Conservation (phyloP, 2,329 filamentous ascomycete genomes). For the Mollisiaceae sp. region DNA sequence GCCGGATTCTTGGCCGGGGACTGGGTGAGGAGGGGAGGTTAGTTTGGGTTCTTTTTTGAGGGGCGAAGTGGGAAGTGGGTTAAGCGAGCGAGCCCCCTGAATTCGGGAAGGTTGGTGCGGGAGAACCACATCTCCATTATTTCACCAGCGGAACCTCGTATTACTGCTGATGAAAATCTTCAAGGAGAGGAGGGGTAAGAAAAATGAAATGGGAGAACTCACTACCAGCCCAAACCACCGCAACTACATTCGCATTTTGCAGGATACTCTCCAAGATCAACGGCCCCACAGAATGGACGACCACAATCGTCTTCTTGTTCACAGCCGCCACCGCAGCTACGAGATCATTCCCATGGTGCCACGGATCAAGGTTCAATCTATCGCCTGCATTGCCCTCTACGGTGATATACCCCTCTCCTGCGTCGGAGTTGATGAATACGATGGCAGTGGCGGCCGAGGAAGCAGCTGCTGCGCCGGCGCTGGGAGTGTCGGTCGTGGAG, state of each 20-base stretch:
- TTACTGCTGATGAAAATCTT: no score
- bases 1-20: constrained; percentile 66
- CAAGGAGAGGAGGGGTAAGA: no score
- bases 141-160: no score
- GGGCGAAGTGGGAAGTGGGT: constrained; percentile 33
- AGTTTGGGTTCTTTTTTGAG: no score
- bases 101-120: no score
- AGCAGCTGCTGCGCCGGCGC: constrained; percentile 34
- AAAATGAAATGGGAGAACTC: background rate
- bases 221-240: constrained; percentile 61
- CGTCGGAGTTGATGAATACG: constrained; percentile 70
- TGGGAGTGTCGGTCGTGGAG: constrained; percentile 56
- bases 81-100: constrained; percentile 60
- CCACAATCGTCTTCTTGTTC: constrained; percentile 67
- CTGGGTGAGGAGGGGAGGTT: background rate
- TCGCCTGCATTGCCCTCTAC: constrained; percentile 53
- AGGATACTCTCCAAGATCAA: constrained; percentile 64
- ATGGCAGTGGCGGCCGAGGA: constrained; percentile 65
- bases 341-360: constrained; percentile 43
- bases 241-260: constrained; percentile 66
- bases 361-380: constrained; percentile 66
- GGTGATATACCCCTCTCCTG: constrained; percentile 69
- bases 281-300: constrained; percentile 67
- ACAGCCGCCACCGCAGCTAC: constrained; percentile 60
- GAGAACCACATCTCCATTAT: no score